Evolutionary conservation across 495 filamentous ascomycete genomes (phyloP), one percentile per base, ranked within the genome.

Genomic region (Terfezia boudieri): DNA sequence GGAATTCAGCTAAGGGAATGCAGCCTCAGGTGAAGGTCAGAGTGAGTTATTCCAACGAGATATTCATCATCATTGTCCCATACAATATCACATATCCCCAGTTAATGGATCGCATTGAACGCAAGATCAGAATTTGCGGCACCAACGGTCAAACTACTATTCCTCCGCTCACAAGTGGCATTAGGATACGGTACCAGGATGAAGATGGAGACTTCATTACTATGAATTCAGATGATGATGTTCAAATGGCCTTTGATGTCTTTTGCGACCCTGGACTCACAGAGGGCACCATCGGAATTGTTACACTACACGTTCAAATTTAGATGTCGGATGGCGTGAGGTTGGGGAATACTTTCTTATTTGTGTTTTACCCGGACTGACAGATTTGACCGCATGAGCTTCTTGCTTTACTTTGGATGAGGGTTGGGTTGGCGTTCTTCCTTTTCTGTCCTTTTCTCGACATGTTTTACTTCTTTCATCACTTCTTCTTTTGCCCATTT

Each of bases 81-180:
- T 89, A 82, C 70, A 90, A 86, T 61, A 98, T 96, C 61, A 77
- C 83, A 49, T 94, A 92, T 68, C 83, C 87, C 51, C 87, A 84
- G 35, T 73, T 98, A 22, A 84, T 86, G 51, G 88, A 96, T 62
- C 86, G 90, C n/a, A 95, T 98, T 62, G 92, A 96, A 66, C 83
- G 83, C 22, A 96, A 96, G 67, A 75, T 98, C 46, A 56, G 57
- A 17, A 56, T 65, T 36, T 65, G 62, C 35, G 62, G 62, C 7
- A 56, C 60, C 32, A 56, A 55, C 20, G 26, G 37, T 8, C 61
- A 64, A 53, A 46, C 52, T 26, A 37, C 37, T 17, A 22, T 50
- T n/a, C 61, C 54, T 17, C 51, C 52, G 12, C 58, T 65, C 26
- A 20, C 8, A 8, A 46, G 41, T 8, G 83, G 84, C 55, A 74